Percentiles rank a stretch among this genome's conserved stretches.
phyloP scores from a whole-genome alignment of 768 basidiomycete genomes.

The Podaxis mareebaensis region DNA sequence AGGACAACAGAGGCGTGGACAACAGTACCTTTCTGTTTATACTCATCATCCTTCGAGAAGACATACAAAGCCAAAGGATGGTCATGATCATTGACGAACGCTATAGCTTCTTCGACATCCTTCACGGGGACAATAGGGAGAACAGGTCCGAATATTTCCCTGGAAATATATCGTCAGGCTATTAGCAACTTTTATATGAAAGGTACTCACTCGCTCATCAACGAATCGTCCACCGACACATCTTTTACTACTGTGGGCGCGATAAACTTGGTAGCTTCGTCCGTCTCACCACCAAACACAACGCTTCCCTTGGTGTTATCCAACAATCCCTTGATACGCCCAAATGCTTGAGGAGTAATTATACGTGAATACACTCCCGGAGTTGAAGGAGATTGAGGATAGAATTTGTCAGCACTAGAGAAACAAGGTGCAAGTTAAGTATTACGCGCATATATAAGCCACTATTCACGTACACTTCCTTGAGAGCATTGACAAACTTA shows the following conservation, averaged over 20 bases:
- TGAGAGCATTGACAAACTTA: constrained; percentile 43
- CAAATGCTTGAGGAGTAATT: constrained; percentile 46
- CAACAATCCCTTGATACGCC: constrained; percentile 60
- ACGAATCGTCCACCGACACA: constrained; percentile 60
- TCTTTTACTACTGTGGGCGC: constrained; percentile 73
- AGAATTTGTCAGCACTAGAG: constrained; percentile 56
- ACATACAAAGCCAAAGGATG: constrained; percentile 79
- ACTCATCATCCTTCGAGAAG: constrained; percentile 59
- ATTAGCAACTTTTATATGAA: neutral
- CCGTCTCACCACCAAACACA: constrained; percentile 62
- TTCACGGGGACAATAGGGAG: constrained; percentile 75
- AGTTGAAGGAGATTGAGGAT: constrained; percentile 46
- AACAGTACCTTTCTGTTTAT: constrained; percentile 60
- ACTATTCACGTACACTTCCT: constrained; percentile 35
- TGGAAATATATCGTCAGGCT: constrained; percentile 25
- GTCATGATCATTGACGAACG: constrained; percentile 64
- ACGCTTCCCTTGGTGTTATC: constrained; percentile 67
- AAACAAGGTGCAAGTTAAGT: neutral
- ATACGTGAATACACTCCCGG: constrained; percentile 53
- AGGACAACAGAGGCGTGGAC: neutral
- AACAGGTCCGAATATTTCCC: constrained; percentile 85
- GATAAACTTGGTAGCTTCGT: constrained; percentile 60
- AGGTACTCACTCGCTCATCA: constrained; percentile 71
- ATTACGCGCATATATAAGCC: neutral
- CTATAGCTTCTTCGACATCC: constrained; percentile 69